Conservation (phyloP, 2,329 filamentous ascomycete genomes). For the Neofusicoccum kwambonambiense region DNA sequence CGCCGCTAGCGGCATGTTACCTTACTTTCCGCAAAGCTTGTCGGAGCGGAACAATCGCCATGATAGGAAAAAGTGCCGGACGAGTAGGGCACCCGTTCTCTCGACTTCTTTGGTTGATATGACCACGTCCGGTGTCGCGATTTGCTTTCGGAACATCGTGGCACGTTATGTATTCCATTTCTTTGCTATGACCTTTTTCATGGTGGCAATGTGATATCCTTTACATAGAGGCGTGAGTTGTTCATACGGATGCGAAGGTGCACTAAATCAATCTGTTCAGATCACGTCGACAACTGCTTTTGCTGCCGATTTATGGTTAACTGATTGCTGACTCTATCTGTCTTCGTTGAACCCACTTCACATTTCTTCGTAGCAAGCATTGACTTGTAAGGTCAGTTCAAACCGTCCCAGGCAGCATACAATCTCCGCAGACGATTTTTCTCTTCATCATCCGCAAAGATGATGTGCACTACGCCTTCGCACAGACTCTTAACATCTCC, state of each 20-base stretch:
- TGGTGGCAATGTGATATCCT: too few relatives aligned
- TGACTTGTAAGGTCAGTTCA: not conserved
- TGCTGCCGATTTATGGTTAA: too few relatives aligned
- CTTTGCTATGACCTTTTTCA: too few relatives aligned
- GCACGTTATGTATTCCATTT: too few relatives aligned
- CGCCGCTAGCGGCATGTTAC: not conserved
- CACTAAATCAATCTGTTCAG: too few relatives aligned
- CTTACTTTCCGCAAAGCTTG: not conserved
- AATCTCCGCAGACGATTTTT: slow-evolving; percentile 52
- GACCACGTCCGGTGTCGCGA: too few relatives aligned
- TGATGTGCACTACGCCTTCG: slow-evolving; percentile 60
- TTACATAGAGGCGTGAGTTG: too few relatives aligned
- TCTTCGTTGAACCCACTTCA: too few relatives aligned
- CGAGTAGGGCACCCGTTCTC: not conserved
- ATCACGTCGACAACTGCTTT: too few relatives aligned
- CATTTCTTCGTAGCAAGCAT: not conserved
- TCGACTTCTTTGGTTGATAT: not conserved
- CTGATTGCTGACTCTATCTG: too few relatives aligned
- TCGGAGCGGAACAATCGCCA: not conserved
- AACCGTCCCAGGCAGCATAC: slow-evolving; percentile 13
- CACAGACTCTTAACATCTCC: slow-evolving; percentile 55
- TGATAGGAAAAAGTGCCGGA: not conserved
- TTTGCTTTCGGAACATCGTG: too few relatives aligned
- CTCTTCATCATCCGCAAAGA: slow-evolving; percentile 65
- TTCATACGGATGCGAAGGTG: too few relatives aligned